phyloP scores from a whole-genome alignment of 2,329 filamentous ascomycete species.

The Xylogone sp. region DNA sequence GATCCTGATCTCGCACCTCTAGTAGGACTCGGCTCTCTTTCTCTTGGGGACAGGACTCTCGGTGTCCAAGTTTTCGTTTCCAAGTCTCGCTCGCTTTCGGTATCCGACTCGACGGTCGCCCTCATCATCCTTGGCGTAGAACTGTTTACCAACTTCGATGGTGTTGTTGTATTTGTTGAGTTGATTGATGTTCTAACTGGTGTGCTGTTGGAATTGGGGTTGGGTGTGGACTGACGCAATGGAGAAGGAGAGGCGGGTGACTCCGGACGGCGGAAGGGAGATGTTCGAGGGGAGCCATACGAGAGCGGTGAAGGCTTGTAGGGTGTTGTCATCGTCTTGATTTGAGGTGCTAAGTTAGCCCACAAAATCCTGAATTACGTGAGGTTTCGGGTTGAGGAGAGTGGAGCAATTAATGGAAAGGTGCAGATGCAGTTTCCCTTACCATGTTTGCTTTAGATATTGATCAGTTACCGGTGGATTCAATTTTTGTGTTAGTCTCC shows the following conservation, averaged over 20 bases:
- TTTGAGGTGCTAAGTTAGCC: neutral
- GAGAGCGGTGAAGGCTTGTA: slow-evolving; percentile 71
- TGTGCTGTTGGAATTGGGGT: slow-evolving; percentile 45
- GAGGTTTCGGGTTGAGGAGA: neutral
- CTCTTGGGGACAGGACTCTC: slow-evolving; percentile 29
- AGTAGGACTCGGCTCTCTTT: slow-evolving; percentile 28
- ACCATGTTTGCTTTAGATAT: neutral
- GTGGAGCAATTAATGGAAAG: neutral
- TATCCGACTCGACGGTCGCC: slow-evolving; percentile 29
- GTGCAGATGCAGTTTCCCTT: neutral
- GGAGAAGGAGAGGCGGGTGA: slow-evolving; percentile 63
- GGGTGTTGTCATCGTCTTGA: slow-evolving; percentile 31
- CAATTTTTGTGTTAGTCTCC: too few relatives aligned
- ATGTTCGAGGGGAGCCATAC: slow-evolving; percentile 67
- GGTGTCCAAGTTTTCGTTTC: slow-evolving; percentile 23
- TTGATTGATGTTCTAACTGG: slow-evolving; percentile 18
- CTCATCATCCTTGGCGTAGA: slow-evolving; percentile 32
- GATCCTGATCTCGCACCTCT: slow-evolving; percentile 11
- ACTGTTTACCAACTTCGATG: slow-evolving; percentile 34
- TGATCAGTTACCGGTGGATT: neutral
- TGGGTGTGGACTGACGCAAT: slow-evolving; percentile 57
- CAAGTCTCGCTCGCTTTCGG: slow-evolving; percentile 12
- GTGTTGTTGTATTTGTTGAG: slow-evolving; percentile 33
- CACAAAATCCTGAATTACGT: neutral
- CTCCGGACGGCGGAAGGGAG: slow-evolving; percentile 59